Percentiles rank a stretch among this genome's conserved stretches.
These are phyloP conservation scores for Mortierella sp. DNA, from an alignment of 371 early-diverging fungal species.

Conservation along the genomic window DNA sequence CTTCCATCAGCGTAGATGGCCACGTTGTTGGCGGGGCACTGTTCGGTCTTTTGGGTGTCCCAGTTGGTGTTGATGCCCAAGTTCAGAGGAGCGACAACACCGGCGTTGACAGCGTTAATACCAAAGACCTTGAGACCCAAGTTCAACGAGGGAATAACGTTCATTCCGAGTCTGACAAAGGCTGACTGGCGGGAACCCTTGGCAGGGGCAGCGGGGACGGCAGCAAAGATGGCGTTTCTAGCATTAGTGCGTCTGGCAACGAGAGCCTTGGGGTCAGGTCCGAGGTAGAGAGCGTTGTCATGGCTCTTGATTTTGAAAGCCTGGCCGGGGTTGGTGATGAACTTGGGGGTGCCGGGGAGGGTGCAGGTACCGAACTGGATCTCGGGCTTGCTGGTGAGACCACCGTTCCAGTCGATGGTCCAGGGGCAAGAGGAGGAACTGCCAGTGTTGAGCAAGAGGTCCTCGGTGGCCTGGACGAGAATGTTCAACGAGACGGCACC, in stretches of 20 bases:
- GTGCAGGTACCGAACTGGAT: slow-evolving; percentile 44
- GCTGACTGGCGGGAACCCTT: slow-evolving; percentile 31
- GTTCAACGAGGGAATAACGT: slow-evolving; percentile 21
- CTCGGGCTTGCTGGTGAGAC: slow-evolving; percentile 21
- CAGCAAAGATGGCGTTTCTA: slow-evolving; percentile 1
- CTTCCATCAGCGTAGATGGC: slow-evolving; percentile 24
- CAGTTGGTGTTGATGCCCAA: slow-evolving; percentile 33
- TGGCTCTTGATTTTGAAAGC: slow-evolving; percentile 2
- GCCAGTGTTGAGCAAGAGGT: slow-evolving; percentile 46
- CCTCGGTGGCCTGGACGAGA: slow-evolving; percentile 38
- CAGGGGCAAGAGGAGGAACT: slow-evolving; percentile 30
- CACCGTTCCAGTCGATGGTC: slow-evolving; percentile 40
- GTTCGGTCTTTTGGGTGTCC: slow-evolving; percentile 23
- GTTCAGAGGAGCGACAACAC: slow-evolving; percentile 26
- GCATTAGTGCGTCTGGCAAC: background rate
- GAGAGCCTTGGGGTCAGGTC: slow-evolving; percentile 13
- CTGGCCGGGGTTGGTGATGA: background rate
- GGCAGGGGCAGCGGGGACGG: slow-evolving; percentile 3
- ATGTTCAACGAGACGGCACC: slow-evolving; percentile 25
- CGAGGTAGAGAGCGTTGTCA: slow-evolving; percentile 12
- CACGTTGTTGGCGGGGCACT: slow-evolving; percentile 35
- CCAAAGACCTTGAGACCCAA: slow-evolving; percentile 35
- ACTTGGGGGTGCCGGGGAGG: slow-evolving; percentile 27
- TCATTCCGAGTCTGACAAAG: slow-evolving; percentile 24
- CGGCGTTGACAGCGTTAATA: slow-evolving; percentile 17